A percentile compares a stretch with the other conserved stretches of the same genome.
Conservation (phyloP, 202 grass and related monocot genomes). For the Zoysia matrella region DNA sequence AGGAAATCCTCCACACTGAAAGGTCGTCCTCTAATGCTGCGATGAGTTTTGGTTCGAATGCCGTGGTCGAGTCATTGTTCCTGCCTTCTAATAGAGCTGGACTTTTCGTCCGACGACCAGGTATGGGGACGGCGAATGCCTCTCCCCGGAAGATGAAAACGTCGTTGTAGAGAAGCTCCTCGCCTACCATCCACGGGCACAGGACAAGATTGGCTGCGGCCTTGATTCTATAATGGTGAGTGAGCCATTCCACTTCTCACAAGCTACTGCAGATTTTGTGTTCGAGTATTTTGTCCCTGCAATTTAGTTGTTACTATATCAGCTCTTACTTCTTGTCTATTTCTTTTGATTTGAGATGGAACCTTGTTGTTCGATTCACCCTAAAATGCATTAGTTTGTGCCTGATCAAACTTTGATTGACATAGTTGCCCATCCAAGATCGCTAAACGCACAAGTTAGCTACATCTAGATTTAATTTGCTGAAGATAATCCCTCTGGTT, state of each 20-base stretch:
- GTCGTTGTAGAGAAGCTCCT: conserved; percentile 78
- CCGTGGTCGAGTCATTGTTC: neutral
- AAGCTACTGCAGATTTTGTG: neutral
- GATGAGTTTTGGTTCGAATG: conserved; percentile 5
- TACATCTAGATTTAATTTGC: neutral
- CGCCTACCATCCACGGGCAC: conserved; percentile 67
- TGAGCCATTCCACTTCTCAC: conserved; percentile 10
- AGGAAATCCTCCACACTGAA: conserved; percentile 87
- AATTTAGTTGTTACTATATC: neutral
- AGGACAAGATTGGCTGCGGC: conserved; percentile 90
- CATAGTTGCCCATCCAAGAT: neutral
- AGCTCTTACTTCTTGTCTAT: neutral
- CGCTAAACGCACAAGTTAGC: neutral
- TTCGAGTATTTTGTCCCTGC: too few species aligned
- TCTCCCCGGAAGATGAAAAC: conserved; percentile 63
- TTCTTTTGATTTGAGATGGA: neutral
- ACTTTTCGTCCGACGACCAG: conserved; percentile 37
- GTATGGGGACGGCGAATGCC: conserved; percentile 73
- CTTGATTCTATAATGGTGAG: conserved; percentile 87
- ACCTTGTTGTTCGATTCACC: neutral
- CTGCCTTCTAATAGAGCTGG: conserved; percentile 9
- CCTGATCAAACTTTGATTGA: neutral
- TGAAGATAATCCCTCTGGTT: neutral
- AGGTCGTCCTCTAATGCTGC: conserved; percentile 35
- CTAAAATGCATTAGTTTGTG: neutral